phyloP scores from a whole-genome alignment of 139 green algal genomes.

The Volvox africanus region DNA sequence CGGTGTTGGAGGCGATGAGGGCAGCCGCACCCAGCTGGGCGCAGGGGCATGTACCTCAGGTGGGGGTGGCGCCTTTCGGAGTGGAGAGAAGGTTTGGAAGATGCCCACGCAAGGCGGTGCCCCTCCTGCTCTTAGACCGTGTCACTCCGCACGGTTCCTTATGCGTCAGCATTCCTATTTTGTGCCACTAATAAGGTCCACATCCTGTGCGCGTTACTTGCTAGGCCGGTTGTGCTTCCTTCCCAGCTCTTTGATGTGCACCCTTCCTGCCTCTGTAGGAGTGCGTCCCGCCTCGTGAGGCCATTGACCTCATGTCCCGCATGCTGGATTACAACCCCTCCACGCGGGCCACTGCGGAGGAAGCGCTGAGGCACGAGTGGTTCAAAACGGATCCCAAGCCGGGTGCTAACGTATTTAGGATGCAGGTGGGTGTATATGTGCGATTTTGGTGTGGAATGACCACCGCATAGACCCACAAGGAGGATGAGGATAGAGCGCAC shows the following conservation, averaged over 20 bases:
- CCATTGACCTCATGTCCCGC: constrained; percentile 59
- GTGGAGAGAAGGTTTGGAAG: neutral
- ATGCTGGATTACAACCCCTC: constrained; percentile 75
- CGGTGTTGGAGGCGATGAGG: constrained; percentile 58
- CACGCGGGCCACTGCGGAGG: constrained; percentile 68
- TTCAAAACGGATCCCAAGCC: constrained; percentile 66
- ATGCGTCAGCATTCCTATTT: too few relatives aligned
- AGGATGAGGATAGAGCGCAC: too few relatives aligned
- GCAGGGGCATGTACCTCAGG: constrained; percentile 46
- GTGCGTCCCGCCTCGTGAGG: constrained; percentile 53
- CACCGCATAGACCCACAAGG: too few relatives aligned
- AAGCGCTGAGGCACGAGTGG: constrained; percentile 72
- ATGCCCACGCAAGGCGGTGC: too few relatives aligned
- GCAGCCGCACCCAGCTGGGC: constrained; percentile 29
- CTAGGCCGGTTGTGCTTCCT: too few relatives aligned
- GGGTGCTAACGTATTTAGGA: constrained; percentile 57
- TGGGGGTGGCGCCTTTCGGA: neutral
- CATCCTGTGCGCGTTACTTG: too few relatives aligned
- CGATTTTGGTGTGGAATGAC: too few relatives aligned
- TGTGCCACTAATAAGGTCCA: too few relatives aligned
- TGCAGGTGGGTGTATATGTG: neutral
- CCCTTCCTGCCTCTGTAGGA: constrained; percentile 17
- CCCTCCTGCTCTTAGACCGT: too few relatives aligned
- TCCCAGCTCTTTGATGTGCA: neutral
- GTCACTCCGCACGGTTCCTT: too few relatives aligned